Base-by-base conservation (phyloP, 257 asterid species). In the Linderniella brevidens region DNA sequence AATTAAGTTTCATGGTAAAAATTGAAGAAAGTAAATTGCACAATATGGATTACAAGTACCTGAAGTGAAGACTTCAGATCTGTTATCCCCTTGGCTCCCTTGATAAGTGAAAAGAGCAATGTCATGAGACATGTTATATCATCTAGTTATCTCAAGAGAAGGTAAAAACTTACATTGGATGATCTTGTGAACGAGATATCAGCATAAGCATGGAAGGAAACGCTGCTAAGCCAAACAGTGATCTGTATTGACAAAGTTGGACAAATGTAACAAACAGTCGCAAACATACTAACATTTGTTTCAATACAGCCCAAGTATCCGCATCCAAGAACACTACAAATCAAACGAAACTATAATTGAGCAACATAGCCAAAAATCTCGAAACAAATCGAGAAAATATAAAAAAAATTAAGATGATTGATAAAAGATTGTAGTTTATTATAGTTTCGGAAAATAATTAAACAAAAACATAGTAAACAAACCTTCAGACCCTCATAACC, bases 81-180 rank as follows among this genome's bases (percentile, higher is more conserved):
- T 53, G 99, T 90, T 67, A 81, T 65, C 43, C 98, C 98, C 62
- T 73, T 80, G 70, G 96, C 98, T 46, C 92, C 94, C 98, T 82
- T 55, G 3, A 25, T 25, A 25, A 25, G 3, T 25, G 4, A 25
- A 25, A 64, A 44, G 50, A 49, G 32, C 32, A 25, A 25, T 13
- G 17, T 43, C 11, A 1, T 8, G 17, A 1, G 11, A 1, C 14
- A 17, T 37, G 13, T 32, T 36, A 47, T 43, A 40, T 50, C 45
- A 57, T 41, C 14, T 50, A 50, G 49, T 15, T 17, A 8, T 14
- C n/a, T 8, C 58, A 19, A 41, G 13, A 55, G 55, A 53, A 20
- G 53, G 32, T 40, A 50, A 67, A n/a, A 25, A 64, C 98, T 81
- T 69, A 85, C 98, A 81, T 85, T 92, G 15, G 80, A 70, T 50